Percentiles rank a stretch among this genome's conserved stretches.
Conservation (phyloP, 192 early-diverging fungal genomes). For the Gonapodya sp. region DNA sequence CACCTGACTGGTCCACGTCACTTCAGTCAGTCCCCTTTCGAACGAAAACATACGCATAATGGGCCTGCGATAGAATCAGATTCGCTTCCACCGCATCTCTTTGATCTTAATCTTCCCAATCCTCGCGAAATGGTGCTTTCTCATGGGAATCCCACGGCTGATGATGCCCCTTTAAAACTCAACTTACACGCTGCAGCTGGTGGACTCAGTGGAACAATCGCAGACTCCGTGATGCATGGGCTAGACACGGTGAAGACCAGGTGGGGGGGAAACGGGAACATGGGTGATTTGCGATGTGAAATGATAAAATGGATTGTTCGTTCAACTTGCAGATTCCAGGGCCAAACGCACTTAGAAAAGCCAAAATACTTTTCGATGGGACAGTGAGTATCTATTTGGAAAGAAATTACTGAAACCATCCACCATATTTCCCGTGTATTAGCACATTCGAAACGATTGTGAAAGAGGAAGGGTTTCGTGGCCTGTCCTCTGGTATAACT, state of each 20-base stretch:
- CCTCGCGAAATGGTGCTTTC: too few species aligned
- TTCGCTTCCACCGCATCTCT: too few species aligned
- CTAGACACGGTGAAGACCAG: not conserved
- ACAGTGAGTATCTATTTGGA: not conserved
- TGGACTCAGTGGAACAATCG: not conserved
- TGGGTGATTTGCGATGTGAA: too few species aligned
- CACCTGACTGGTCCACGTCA: too few species aligned
- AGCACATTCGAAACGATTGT: constrained; percentile 18
- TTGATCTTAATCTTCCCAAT: too few species aligned
- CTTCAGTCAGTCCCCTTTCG: too few species aligned
- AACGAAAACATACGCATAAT: too few species aligned
- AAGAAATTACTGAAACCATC: not conserved
- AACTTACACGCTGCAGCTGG: not conserved
- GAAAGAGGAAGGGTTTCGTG: constrained; percentile 22
- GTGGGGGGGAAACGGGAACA: not conserved
- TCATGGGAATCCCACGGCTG: too few species aligned
- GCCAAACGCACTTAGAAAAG: not conserved
- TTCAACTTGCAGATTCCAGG: not conserved
- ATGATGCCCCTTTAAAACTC: not conserved
- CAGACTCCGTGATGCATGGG: not conserved
- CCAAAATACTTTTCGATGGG: not conserved
- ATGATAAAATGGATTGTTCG: not conserved
- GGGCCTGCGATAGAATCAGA: too few species aligned
- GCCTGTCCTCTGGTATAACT: constrained; percentile 24
- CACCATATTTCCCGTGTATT: not conserved